Conservation (phyloP, 768 basidiomycete genomes). For the Tylopilus subfusipes region DNA sequence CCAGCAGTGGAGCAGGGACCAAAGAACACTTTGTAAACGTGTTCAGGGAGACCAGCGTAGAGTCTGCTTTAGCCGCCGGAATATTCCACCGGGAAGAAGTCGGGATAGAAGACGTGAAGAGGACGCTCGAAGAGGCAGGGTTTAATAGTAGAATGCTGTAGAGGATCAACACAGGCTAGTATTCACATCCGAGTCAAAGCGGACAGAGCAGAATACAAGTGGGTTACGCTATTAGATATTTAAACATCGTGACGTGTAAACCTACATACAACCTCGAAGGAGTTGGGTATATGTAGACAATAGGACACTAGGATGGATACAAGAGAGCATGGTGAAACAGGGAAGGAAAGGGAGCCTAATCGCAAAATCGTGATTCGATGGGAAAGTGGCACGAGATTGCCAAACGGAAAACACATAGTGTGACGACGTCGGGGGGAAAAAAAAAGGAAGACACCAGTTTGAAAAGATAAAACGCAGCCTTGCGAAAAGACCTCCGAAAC, state of each 20-base stretch:
- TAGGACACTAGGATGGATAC: constrained; percentile 31
- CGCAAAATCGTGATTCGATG: constrained; percentile 2
- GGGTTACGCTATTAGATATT: constrained; percentile 31
- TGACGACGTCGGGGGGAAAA: background rate
- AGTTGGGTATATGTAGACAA: constrained; percentile 33
- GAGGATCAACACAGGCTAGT: background rate
- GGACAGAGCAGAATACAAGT: constrained; percentile 8
- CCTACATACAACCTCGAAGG: constrained; percentile 34
- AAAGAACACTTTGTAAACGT: constrained; percentile 83
- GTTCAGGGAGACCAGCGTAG: constrained; percentile 74
- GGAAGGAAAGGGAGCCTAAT: constrained; percentile 1
- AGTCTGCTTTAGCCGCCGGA: constrained; percentile 93
- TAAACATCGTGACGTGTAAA: constrained; percentile 24
- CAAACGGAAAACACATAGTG: background rate
- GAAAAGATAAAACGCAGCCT: constrained; percentile 1
- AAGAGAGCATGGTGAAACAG: constrained; percentile 25
- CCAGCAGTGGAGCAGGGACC: constrained; percentile 89
- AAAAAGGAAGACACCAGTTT: background rate
- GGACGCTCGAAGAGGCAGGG: constrained; percentile 40
- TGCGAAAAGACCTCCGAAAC: constrained; percentile 6
- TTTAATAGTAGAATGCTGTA: constrained; percentile 46
- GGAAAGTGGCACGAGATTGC: constrained; percentile 5
- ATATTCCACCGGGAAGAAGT: constrained; percentile 96
- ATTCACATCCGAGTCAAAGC: background rate
- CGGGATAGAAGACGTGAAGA: constrained; percentile 76